Conservation (phyloP, 192 early-diverging fungal species). For the Diversispora eburnea region DNA sequence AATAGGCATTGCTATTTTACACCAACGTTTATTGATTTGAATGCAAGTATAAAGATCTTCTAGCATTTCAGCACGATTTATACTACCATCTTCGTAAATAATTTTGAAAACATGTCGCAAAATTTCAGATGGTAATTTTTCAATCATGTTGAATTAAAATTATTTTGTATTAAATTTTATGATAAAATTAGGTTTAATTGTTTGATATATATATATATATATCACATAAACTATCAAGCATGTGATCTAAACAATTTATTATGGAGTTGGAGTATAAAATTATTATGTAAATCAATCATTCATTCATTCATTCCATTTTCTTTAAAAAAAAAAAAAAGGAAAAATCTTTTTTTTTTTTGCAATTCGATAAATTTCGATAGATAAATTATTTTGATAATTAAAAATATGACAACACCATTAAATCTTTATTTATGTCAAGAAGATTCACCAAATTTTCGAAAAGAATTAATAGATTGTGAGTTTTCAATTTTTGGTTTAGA, state of each 20-base stretch:
- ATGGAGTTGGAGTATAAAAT: too few species aligned
- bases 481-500: slow-evolving; percentile 52
- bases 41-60: slow-evolving; percentile 7
- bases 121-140: slow-evolving; percentile 12
- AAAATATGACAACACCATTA: slow-evolving; percentile 26
- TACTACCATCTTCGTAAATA: background rate
- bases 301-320: too few species aligned
- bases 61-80: background rate
- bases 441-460: slow-evolving; percentile 55
- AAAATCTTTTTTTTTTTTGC: too few species aligned
- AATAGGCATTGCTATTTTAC: background rate
- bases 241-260: too few species aligned
- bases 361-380: background rate
- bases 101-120: slow-evolving; percentile 10
- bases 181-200: too few species aligned
- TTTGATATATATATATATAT: too few species aligned
- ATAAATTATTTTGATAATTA: background rate
- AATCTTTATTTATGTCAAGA: slow-evolving; percentile 45
- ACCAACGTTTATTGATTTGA: background rate
- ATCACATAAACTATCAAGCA: too few species aligned
- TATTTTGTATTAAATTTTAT: too few species aligned
- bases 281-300: too few species aligned
- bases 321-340: too few species aligned
- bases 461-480: slow-evolving; percentile 48
- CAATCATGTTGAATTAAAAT: background rate